These are phyloP conservation scores for Phaffomyces opuntiae DNA, from an alignment of 805 yeast species.

Conservation along the genomic window DNA sequence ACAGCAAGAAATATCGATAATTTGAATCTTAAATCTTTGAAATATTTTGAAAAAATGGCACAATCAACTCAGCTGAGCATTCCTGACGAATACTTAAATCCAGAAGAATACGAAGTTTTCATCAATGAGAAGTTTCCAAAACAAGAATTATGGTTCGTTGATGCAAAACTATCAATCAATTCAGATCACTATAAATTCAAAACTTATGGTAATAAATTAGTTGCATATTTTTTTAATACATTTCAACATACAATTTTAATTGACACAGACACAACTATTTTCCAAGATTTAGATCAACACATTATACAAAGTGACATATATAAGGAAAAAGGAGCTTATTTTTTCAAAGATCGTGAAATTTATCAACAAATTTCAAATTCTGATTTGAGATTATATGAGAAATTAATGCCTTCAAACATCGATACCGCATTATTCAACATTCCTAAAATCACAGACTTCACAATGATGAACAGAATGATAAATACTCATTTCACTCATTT, in stretches of 20 bases:
- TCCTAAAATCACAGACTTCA: constrained; percentile 29
- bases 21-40: constrained; percentile 9
- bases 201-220: constrained; percentile 38
- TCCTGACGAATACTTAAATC: not conserved
- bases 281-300: constrained; percentile 30
- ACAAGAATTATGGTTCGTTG: constrained; percentile 36
- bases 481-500: constrained; percentile 31
- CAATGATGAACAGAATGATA: constrained; percentile 33
- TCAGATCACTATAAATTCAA: constrained; percentile 22
- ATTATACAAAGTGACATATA: constrained; percentile 29
- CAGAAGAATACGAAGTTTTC: not conserved
- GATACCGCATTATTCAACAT: constrained; percentile 31
- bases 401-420: constrained; percentile 35
- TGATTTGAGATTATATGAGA: constrained; percentile 33
- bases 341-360: constrained; percentile 41
- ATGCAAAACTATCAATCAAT: constrained; percentile 22
- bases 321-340: constrained; percentile 29
- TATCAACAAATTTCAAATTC: constrained; percentile 18
- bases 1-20: constrained; percentile 23
- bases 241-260: constrained; percentile 42
- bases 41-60: constrained; percentile 6
- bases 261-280: constrained; percentile 45
- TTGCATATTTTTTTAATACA: constrained; percentile 41
- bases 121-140: constrained; percentile 19
- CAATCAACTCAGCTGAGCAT: not conserved